These are phyloP conservation scores for Balamuthia mandrillaris DNA, from an alignment of 208 protist species.

Conservation along the genomic window DNA sequence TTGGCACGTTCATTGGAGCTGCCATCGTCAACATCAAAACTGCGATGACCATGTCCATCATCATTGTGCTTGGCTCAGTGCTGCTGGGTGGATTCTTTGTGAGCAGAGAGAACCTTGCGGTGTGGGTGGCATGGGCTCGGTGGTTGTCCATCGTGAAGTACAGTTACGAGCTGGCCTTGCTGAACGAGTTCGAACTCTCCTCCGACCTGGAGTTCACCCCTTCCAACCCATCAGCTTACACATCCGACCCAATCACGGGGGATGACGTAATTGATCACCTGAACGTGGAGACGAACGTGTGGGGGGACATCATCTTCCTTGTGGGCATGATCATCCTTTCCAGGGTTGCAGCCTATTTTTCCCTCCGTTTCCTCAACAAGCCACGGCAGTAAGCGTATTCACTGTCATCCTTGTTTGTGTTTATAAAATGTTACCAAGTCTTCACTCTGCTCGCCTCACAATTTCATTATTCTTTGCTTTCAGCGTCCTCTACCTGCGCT, in stretches of 20 bases:
- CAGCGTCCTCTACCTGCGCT: not conserved
- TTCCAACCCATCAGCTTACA: not conserved
- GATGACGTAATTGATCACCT: not conserved
- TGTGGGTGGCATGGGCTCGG: slow-evolving; percentile 3
- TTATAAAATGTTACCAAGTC: too few species aligned
- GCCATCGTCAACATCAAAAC: slow-evolving; percentile 9
- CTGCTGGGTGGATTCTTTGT: slow-evolving; percentile 41
- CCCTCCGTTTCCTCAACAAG: slow-evolving; percentile 27
- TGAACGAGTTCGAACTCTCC: slow-evolving; percentile 32
- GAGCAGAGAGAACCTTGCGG: not conserved
- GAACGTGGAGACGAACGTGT: slow-evolving; percentile 26
- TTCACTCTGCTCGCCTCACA: too few species aligned
- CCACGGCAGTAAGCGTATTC: not conserved
- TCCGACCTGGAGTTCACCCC: not conserved
- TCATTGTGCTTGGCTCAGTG: not conserved
- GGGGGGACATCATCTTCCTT: slow-evolving; percentile 32
- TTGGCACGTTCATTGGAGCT: slow-evolving; percentile 20
- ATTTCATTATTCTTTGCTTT: not conserved
- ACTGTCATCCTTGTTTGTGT: too few species aligned
- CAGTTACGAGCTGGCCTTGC: not conserved
- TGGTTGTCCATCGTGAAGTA: slow-evolving; percentile 32
- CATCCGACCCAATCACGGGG: not conserved
- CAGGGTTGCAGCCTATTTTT: not conserved
- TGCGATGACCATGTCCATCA: not conserved
- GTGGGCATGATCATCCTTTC: not conserved